These are phyloP conservation scores for Discostella pseudostelligera DNA, from an alignment of 108 stramenopile genomes.

Conservation along the genomic window DNA sequence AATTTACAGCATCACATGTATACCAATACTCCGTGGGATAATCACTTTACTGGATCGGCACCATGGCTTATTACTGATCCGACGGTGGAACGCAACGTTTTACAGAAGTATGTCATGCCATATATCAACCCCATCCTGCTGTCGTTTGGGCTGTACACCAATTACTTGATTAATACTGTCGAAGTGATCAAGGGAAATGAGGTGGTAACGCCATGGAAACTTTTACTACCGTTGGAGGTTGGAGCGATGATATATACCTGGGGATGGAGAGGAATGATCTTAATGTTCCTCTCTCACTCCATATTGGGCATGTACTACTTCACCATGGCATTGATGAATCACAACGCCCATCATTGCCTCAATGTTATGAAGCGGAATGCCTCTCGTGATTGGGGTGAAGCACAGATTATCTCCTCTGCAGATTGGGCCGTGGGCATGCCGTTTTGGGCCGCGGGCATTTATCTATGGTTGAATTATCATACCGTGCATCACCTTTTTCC, in stretches of 20 bases:
- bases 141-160: slow-evolving; percentile 16
- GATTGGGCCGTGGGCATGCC: slow-evolving; percentile 14
- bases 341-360: slow-evolving; percentile 20
- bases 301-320: slow-evolving; percentile 22
- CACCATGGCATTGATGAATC: slow-evolving; percentile 28
- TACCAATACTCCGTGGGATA: slow-evolving; percentile 27
- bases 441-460: slow-evolving; percentile 5
- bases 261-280: slow-evolving; percentile 16
- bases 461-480: slow-evolving; percentile 27
- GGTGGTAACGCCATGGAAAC: slow-evolving; percentile 12
- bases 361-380: slow-evolving; percentile 8
- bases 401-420: slow-evolving; percentile 12
- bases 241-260: background rate
- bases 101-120: slow-evolving; percentile 16
- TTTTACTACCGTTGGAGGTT: slow-evolving; percentile 11
- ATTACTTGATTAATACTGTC: slow-evolving; percentile 12
- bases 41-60: slow-evolving; percentile 19
- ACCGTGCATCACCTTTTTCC: slow-evolving; percentile 27
- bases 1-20: slow-evolving; percentile 33
- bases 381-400: slow-evolving; percentile 23
- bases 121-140: slow-evolving; percentile 18
- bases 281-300: slow-evolving; percentile 7
- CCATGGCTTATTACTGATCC: slow-evolving; percentile 23
- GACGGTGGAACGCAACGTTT: slow-evolving; percentile 9
- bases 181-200: slow-evolving; percentile 23